Evolutionary conservation across 768 basidiomycete genomes (phyloP), one percentile per base, ranked within the genome.

Genomic region (Tylopilus rubrobrunneus): DNA sequence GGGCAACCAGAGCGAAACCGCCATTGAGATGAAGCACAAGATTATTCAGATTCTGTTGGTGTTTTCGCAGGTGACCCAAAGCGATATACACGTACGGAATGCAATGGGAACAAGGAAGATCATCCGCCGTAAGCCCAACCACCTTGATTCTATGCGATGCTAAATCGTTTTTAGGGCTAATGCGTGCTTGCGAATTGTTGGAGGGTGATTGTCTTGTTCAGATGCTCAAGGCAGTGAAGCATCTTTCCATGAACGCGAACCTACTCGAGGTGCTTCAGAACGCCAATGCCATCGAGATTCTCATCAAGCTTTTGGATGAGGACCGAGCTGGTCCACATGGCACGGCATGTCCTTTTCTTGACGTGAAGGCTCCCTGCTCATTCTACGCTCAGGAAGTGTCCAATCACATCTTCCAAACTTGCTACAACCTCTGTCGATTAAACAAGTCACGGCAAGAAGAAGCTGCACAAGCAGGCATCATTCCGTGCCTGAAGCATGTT

Each of bases 391-490:
- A 98, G 92, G 96, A 99, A 81, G 89, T 98, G 71, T 87, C 92
- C 47, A 98, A 98, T 58, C 93, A 98, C 62, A 85, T 97, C 55
- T 94, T 98, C 79, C 95, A 97, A 71, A 93, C 94, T 3, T 92
- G 95, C 64, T 98, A 92, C 76, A 96, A 96, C 61, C 85, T 99
- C 17, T 98, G 95, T 67, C 84, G 95, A 7, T 75, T 99, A 55
- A 95, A 95, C 73, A 97, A 97, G 71, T 82, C 85, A 3, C 78
- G 97, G 48, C 96, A 98, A 69, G 97, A 98, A 71, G 97, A 98
- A 69, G 94, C 97, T 12, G 96, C 95, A 2, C 88, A 94, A 65
- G 92, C 92, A 8, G 96, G 95, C 11, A 92, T 97, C 53, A 86
- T 99, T 25, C 95, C 97, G 3, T 83, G 89, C 60, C 79, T 99